A percentile compares a stretch with the other conserved stretches of the same genome.
phyloP scores from a whole-genome alignment of 169 alveolate species.

The Plasmodium reichenowi region DNA sequence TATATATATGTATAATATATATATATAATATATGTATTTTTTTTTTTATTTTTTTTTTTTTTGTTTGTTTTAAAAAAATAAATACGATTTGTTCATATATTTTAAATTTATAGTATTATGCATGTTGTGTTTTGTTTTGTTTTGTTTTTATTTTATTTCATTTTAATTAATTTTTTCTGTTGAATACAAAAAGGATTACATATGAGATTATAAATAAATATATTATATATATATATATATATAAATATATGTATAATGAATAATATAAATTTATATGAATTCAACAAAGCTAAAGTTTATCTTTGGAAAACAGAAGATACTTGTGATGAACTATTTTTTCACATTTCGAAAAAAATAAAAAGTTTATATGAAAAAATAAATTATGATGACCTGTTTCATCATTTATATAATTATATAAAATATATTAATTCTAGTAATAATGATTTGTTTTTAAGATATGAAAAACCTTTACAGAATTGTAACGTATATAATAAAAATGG shows the following conservation, averaged over 20 bases:
- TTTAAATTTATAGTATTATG: no score
- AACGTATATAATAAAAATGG: background rate
- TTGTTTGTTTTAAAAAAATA: background rate
- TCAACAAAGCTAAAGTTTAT: slow-evolving; percentile 63
- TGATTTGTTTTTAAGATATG: slow-evolving; percentile 52
- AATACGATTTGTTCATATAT: no score
- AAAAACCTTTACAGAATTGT: background rate
- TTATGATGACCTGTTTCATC: slow-evolving; percentile 72
- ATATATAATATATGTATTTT: background rate
- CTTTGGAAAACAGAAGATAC: slow-evolving; percentile 73
- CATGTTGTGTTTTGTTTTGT: background rate
- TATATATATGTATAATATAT: background rate
- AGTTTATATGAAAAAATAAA: slow-evolving; percentile 58
- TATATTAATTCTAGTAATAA: slow-evolving; percentile 39
- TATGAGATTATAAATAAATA: no score
- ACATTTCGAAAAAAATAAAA: slow-evolving; percentile 37
- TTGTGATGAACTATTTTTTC: slow-evolving; percentile 42
- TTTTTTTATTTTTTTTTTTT: background rate
- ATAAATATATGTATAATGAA: background rate
- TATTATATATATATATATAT: no score
- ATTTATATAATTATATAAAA: slow-evolving; percentile 34
- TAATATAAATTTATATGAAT: slow-evolving; percentile 31
- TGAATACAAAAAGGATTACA: background rate
- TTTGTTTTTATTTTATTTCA: background rate
- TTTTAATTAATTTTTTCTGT: background rate